A percentile compares a stretch with the other conserved stretches of the same genome.
Evolutionary conservation across 805 yeast genomes (phyloP).

Genomic region (Candida succiphila): DNA sequence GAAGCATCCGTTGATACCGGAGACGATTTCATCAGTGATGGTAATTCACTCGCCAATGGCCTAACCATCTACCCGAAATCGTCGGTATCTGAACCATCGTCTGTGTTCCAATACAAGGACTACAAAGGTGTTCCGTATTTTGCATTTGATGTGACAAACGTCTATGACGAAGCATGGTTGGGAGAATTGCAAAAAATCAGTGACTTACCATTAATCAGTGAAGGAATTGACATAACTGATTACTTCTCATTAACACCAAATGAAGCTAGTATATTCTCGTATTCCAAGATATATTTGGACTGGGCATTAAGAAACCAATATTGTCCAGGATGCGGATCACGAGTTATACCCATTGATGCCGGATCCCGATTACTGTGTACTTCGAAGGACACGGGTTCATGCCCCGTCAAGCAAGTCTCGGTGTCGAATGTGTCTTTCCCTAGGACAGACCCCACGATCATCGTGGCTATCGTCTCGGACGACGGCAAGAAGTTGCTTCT

Average conservation of each 20-base stretch:
- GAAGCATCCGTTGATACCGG: slow-evolving; percentile 20
- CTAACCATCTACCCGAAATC: slow-evolving; percentile 1
- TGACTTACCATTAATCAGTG: slow-evolving; percentile 1
- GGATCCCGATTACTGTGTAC: slow-evolving; percentile 56
- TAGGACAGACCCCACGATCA: slow-evolving; percentile 82
- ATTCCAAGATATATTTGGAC: slow-evolving; percentile 76
- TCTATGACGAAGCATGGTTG: neutral
- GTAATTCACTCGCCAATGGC: slow-evolving; percentile 9
- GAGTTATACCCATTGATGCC: slow-evolving; percentile 50
- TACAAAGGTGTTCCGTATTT: slow-evolving; percentile 56
- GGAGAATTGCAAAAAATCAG: neutral
- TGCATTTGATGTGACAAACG: slow-evolving; percentile 45
- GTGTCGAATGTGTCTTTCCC: slow-evolving; percentile 85
- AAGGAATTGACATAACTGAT: slow-evolving; percentile 8
- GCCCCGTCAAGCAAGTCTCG: slow-evolving; percentile 28
- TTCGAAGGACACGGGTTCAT: slow-evolving; percentile 21
- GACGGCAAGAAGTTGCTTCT: slow-evolving; percentile 55
- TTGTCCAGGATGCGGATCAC: slow-evolving; percentile 83
- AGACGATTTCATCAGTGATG: slow-evolving; percentile 9
- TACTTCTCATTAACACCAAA: slow-evolving; percentile 14
- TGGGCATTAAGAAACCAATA: slow-evolving; percentile 68
- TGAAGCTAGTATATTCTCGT: slow-evolving; percentile 66
- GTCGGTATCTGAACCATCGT: neutral
- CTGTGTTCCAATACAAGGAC: slow-evolving; percentile 17
- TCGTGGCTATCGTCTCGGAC: slow-evolving; percentile 63